Evolutionary conservation across 1,284 basidiomycete genomes (phyloP), one percentile per base, ranked within the genome.

Genomic region (Sporisorium sorghi): DNA sequence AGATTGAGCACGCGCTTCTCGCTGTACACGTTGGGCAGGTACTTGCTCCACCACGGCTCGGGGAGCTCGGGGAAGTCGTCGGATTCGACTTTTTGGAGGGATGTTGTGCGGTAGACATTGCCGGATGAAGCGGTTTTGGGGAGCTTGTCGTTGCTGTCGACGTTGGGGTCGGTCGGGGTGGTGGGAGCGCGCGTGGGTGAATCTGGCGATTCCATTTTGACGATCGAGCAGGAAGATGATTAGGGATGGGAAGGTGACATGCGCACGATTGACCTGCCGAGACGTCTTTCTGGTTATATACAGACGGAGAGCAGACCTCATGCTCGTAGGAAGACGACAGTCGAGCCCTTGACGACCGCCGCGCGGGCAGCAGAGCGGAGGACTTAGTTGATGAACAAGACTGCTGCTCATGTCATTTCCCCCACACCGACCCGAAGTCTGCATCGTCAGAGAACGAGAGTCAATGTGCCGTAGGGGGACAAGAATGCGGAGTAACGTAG

Each of bases 1-100:
- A 69, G 40, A 11, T 69, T 55, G 50, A 69, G 24, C 8, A 63
- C 55, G 5, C 66, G 54, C 47, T 69, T 58, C n/a, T 69, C 66
- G 17, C 28, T 50, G 55, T 69, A 69, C 17, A 57, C 28, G n/a
- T 35, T 40, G 26, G 55, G 66, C 14, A 69, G 12, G 33, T 40
- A 69, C 19, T 58, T 69, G 55, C 51, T 58, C 66, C 66, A 69
- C 30, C 35, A 48, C 5, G 66, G 66, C 37, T 58, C 66, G 19
- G 49, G 19, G 5, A 69, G 40, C 33, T 65, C 62, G 26, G 62
- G 56, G 19, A 65, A 60, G 44, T 58, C 58, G 54, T 44, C 53
- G 9, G 52, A 53, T 23, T 58, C 44, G 19, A 58, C 33, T 12
- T 30, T 28, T 5, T 37, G 42, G 2, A 65, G 43, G 7, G 56